A percentile compares a stretch with the other conserved stretches of the same genome.
These are phyloP conservation scores for Tulasnella calospora DNA, from an alignment of 768 basidiomycete species.

Conservation along the genomic window DNA sequence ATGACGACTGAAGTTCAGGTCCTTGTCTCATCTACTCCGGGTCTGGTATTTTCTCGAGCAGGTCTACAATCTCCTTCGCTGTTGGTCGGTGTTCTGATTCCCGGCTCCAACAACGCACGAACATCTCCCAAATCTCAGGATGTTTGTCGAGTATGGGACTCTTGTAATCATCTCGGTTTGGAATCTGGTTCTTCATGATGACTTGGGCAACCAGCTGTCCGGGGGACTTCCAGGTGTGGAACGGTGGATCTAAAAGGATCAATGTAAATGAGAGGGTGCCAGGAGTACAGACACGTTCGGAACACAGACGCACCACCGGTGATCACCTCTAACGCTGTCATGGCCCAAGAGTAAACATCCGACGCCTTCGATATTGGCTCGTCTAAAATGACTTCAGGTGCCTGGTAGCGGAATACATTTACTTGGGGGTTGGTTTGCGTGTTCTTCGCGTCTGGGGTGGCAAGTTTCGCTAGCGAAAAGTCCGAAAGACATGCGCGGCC, in stretches of 20 bases:
- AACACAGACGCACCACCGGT: neutral
- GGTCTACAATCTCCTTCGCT: neutral
- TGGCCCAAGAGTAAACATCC: conserved; percentile 25
- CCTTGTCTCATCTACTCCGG: neutral
- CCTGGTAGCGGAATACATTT: neutral
- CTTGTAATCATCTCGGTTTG: neutral
- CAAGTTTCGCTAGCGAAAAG: conserved; percentile 14
- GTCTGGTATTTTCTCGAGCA: neutral
- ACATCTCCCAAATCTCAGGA: neutral
- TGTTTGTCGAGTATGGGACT: neutral
- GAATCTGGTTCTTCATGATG: neutral
- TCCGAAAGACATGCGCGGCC: conserved; percentile 14
- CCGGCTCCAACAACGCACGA: neutral
- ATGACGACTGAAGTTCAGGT: no score
- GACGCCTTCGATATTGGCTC: neutral
- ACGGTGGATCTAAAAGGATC: neutral
- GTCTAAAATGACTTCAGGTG: conserved; percentile 11
- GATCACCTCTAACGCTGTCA: conserved; percentile 19
- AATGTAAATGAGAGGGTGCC: neutral
- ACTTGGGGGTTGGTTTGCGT: conserved; percentile 1
- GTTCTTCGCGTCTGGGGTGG: neutral
- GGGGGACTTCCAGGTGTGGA: neutral
- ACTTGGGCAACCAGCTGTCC: neutral
- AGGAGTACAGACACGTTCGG: no score
- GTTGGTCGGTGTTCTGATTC: neutral